Conservation (phyloP, 1,139 yeast genomes). For the Kodamaea anthophila region DNA sequence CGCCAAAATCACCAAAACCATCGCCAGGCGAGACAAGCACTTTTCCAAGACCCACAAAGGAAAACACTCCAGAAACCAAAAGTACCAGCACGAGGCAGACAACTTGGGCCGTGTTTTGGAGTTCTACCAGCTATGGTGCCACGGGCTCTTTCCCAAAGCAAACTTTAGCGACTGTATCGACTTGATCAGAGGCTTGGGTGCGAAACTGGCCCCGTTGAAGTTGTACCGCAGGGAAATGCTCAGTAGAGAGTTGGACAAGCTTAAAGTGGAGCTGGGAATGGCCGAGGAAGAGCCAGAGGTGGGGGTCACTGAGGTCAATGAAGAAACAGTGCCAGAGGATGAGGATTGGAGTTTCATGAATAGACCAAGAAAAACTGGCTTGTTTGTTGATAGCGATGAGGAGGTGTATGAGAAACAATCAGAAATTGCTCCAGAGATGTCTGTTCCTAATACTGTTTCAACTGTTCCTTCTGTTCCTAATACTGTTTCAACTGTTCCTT, state of each 20-base stretch:
- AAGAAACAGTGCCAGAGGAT: conserved; percentile 11
- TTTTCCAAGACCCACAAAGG: conserved; percentile 13
- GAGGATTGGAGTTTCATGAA: conserved; percentile 34
- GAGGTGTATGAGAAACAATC: conserved; percentile 1
- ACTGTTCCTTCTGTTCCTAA: too few species aligned
- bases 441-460: too few species aligned
- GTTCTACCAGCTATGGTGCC: conserved; percentile 83
- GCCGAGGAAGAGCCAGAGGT: conserved; percentile 5
- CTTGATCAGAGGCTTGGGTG: conserved; percentile 28
- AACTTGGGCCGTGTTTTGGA: conserved; percentile 45
- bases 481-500: too few species aligned
- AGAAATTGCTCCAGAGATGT: too few species aligned
- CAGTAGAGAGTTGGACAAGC: conserved; percentile 29
- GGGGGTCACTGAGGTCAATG: conserved; percentile 3
- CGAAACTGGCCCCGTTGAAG: conserved; percentile 27
- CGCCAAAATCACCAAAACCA: conserved; percentile 23
- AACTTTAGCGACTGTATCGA: conserved; percentile 57
- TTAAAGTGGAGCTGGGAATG: conserved; percentile 28
- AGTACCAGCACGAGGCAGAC: conserved; percentile 35
- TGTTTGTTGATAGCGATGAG: conserved; percentile 24
- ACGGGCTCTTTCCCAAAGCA: conserved; percentile 72
- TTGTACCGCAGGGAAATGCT: conserved; percentile 33
- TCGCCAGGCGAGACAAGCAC: conserved; percentile 24
- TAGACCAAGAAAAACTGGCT: conserved; percentile 13
- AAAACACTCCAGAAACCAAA: conserved; percentile 15